phyloP scores from a whole-genome alignment of 2,329 filamentous ascomycete species.

The Colletotrichum sp. region DNA sequence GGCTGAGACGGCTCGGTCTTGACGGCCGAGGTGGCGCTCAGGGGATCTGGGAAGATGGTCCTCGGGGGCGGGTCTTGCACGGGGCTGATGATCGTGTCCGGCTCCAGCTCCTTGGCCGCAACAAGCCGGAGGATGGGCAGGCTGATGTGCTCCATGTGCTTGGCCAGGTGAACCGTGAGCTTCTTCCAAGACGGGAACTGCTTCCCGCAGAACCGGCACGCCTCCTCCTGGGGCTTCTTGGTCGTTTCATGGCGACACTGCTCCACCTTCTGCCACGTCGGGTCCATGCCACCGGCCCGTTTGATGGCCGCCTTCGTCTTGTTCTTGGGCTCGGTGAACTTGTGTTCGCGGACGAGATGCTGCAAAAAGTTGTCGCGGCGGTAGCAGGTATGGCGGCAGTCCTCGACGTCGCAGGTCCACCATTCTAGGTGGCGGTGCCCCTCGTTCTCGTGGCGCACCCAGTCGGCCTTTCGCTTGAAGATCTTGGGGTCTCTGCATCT shows the following conservation, averaged over 20 bases:
- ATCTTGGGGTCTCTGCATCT: slow-evolving; percentile 84
- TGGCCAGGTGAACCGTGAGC: slow-evolving; percentile 88
- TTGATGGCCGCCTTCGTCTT: slow-evolving; percentile 76
- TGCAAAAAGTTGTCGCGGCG: slow-evolving; percentile 93
- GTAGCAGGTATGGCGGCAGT: slow-evolving; percentile 83
- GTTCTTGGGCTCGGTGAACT: slow-evolving; percentile 79
- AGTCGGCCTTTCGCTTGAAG: slow-evolving; percentile 95
- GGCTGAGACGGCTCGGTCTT: slow-evolving; percentile 32
- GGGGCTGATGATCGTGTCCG: slow-evolving; percentile 71
- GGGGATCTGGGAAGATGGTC: slow-evolving; percentile 32
- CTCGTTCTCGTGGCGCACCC: slow-evolving; percentile 94
- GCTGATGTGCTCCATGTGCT: slow-evolving; percentile 92
- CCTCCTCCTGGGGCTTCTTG: slow-evolving; percentile 72
- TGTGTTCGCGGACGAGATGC: slow-evolving; percentile 91
- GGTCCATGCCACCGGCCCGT: slow-evolving; percentile 61
- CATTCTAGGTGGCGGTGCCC: slow-evolving; percentile 88
- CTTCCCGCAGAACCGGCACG: slow-evolving; percentile 87
- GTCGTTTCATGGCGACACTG: slow-evolving; percentile 74
- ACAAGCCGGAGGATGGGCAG: slow-evolving; percentile 76
- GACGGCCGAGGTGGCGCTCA: slow-evolving; percentile 28
- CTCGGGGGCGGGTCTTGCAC: slow-evolving; percentile 62
- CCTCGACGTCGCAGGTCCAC: slow-evolving; percentile 84
- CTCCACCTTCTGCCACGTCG: slow-evolving; percentile 80
- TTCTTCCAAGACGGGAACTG: slow-evolving; percentile 88
- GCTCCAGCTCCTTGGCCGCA: slow-evolving; percentile 54